Conservation (phyloP, 805 yeast genomes). For the Wickerhamiella kurtzmanii region DNA sequence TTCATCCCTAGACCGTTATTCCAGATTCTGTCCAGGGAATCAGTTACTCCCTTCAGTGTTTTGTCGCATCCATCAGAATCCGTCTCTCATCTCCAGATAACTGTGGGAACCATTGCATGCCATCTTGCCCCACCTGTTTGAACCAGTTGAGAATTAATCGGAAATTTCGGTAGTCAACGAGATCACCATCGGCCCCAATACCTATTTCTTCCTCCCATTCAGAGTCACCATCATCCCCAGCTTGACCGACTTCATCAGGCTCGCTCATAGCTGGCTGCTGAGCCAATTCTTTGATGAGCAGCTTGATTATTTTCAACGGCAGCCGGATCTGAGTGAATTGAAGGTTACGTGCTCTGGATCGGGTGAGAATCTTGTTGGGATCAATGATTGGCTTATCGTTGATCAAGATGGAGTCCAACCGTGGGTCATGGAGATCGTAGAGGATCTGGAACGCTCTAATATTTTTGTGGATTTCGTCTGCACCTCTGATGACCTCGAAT, state of each 20-base stretch:
- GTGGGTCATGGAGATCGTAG: conserved; percentile 42
- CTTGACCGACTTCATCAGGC: conserved; percentile 20
- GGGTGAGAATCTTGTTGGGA: conserved; percentile 58
- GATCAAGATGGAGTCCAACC: conserved; percentile 41
- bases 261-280: conserved; percentile 33
- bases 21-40: too few species aligned
- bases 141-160: conserved; percentile 21
- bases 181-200: conserved; percentile 16
- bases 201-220: conserved; percentile 29
- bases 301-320: conserved; percentile 55
- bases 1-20: too few species aligned
- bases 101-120: conserved; percentile 13
- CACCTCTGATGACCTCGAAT: conserved; percentile 71
- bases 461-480: conserved; percentile 49
- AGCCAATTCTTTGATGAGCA: conserved; percentile 54
- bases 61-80: conserved; percentile 9
- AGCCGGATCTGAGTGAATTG: conserved; percentile 54
- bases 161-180: conserved; percentile 17
- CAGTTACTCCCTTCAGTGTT: too few species aligned
- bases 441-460: conserved; percentile 61
- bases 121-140: conserved; percentile 12
- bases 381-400: conserved; percentile 55
- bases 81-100: conserved; percentile 13
- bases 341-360: conserved; percentile 64
- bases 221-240: conserved; percentile 27